Conservation (phyloP, 1,139 yeast genomes). For the Candida anutae region DNA sequence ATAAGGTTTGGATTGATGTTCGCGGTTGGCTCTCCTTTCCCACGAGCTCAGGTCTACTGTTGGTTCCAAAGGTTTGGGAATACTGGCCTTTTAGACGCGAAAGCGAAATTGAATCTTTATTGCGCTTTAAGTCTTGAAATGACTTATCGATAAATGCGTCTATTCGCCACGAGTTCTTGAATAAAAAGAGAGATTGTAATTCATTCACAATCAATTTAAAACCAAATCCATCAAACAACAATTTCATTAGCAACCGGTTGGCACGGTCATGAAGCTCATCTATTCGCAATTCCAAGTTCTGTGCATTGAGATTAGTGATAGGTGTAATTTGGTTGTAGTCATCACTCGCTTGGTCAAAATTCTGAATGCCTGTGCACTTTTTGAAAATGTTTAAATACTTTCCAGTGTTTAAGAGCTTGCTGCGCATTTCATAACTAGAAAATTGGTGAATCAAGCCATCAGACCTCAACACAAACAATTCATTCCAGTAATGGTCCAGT, state of each 20-base stretch:
- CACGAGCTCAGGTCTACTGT: neutral
- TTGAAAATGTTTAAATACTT: slow-evolving; percentile 71
- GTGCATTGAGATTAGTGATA: slow-evolving; percentile 43
- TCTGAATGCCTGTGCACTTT: slow-evolving; percentile 42
- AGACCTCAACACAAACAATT: slow-evolving; percentile 63
- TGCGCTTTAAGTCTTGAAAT: slow-evolving; percentile 27
- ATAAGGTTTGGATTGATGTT: slow-evolving; percentile 9
- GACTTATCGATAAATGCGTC: slow-evolving; percentile 34
- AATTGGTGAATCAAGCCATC: slow-evolving; percentile 75
- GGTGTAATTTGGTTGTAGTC: slow-evolving; percentile 19
- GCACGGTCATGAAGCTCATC: slow-evolving; percentile 63
- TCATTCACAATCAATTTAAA: slow-evolving; percentile 40
- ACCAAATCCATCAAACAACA: slow-evolving; percentile 57
- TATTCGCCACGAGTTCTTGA: slow-evolving; percentile 38
- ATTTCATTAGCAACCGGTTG: slow-evolving; percentile 49
- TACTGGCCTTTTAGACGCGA: slow-evolving; percentile 21
- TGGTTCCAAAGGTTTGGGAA: slow-evolving; percentile 8
- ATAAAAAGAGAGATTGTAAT: slow-evolving; percentile 49
- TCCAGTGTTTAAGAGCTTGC: slow-evolving; percentile 73
- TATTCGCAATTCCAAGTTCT: slow-evolving; percentile 50
- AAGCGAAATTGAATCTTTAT: slow-evolving; percentile 23
- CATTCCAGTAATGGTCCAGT: slow-evolving; percentile 82
- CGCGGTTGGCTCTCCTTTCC: neutral
- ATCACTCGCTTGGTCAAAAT: slow-evolving; percentile 22
- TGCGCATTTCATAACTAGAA: slow-evolving; percentile 44